These are phyloP conservation scores for Coemansia sp. DNA, from an alignment of 192 early-diverging fungal genomes.

Conservation along the genomic window DNA sequence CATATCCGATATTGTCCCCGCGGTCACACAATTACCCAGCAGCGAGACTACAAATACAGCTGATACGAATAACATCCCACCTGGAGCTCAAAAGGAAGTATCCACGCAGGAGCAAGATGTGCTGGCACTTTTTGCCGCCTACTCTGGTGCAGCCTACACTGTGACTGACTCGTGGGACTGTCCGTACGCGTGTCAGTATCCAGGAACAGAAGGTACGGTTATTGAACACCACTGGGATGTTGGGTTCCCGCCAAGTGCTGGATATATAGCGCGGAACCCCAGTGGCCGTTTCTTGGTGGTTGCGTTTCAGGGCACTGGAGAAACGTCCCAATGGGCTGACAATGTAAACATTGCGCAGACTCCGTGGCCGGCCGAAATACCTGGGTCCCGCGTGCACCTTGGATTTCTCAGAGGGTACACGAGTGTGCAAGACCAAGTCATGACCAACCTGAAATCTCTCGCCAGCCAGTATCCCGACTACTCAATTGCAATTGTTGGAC, in stretches of 20 bases:
- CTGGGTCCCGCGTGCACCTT: conserved; percentile 38
- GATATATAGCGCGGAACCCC: conserved; percentile 48
- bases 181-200: conserved; percentile 34
- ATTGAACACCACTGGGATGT: conserved; percentile 41
- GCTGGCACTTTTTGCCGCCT: conserved; percentile 37
- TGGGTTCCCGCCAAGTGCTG: conserved; percentile 27
- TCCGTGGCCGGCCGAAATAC: conserved; percentile 26
- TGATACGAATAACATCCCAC: not conserved
- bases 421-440: conserved; percentile 22
- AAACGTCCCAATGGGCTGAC: conserved; percentile 34
- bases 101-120: conserved; percentile 10
- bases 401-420: conserved; percentile 47
- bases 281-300: conserved; percentile 23
- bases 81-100: not conserved
- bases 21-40: not conserved
- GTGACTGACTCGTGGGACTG: conserved; percentile 43
- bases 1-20: not conserved
- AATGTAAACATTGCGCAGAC: conserved; percentile 27
- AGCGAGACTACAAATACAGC: not conserved
- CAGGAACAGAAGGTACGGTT: conserved; percentile 39
- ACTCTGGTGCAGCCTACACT: conserved; percentile 46
- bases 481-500: conserved; percentile 29
- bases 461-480: conserved; percentile 37
- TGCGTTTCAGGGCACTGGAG: conserved; percentile 48
- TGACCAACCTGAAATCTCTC: conserved; percentile 20